These are phyloP conservation scores for Rosa multiflora DNA, from an alignment of 306 rosid species.

Conservation along the genomic window DNA sequence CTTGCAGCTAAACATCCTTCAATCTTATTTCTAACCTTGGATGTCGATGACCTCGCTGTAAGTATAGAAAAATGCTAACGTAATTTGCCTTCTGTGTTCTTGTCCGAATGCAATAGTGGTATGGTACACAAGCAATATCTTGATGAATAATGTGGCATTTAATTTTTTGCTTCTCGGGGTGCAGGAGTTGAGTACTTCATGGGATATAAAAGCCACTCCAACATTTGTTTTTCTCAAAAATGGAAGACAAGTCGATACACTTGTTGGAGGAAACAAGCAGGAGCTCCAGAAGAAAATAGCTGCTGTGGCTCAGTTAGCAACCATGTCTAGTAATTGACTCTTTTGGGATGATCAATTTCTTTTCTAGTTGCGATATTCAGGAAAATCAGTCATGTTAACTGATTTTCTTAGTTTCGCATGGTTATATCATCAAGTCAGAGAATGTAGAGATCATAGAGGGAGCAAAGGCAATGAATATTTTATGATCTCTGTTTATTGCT, in stretches of 20 bases:
- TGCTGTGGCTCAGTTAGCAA: conserved; percentile 30
- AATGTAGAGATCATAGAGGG: neutral
- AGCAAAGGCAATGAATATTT: neutral
- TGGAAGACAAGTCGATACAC: conserved; percentile 74
- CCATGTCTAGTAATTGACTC: conserved; percentile 18
- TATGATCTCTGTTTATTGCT: neutral
- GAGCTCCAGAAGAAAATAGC: conserved; percentile 66
- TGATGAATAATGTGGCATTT: neutral
- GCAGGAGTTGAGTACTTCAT: conserved; percentile 76
- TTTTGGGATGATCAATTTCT: neutral
- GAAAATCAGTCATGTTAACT: neutral
- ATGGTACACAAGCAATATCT: neutral
- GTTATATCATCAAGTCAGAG: neutral
- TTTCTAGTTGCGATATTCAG: neutral
- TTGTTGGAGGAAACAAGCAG: conserved; percentile 75
- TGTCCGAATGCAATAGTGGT: neutral
- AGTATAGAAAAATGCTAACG: conserved; percentile 4
- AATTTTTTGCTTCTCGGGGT: neutral
- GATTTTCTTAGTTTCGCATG: neutral
- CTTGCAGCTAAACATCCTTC: conserved; percentile 72
- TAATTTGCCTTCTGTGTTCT: neutral
- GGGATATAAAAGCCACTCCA: conserved; percentile 88
- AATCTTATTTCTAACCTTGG: conserved; percentile 58
- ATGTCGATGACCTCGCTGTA: conserved; percentile 80
- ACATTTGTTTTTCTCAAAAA: conserved; percentile 78